A percentile compares a stretch with the other conserved stretches of the same genome.
These are phyloP conservation scores for Cutaneotrichosporon cyanovorans DNA, from an alignment of 1,284 basidiomycete species.

Conservation along the genomic window DNA sequence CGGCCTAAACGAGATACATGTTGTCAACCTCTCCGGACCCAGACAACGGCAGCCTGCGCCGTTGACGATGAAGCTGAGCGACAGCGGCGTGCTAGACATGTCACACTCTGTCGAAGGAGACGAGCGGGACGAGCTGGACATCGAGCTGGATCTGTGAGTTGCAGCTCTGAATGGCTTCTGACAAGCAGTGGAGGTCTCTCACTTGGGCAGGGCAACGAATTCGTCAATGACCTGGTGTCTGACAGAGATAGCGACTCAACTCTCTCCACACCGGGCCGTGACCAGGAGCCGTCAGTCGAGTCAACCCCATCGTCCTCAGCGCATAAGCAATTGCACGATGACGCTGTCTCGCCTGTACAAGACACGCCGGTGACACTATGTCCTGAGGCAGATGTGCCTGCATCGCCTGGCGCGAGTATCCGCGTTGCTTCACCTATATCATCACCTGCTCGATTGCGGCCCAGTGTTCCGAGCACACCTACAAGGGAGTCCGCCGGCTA, in stretches of 20 bases:
- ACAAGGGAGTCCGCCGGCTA: slow-evolving; percentile 1
- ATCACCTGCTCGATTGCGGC: neutral
- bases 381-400: neutral
- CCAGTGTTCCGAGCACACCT: slow-evolving; percentile 2
- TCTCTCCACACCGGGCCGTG: neutral
- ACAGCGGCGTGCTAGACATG: too few species aligned
- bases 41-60: too few species aligned
- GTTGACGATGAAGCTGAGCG: too few species aligned
- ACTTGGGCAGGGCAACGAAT: neutral
- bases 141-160: slow-evolving; percentile 7
- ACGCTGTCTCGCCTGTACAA: neutral
- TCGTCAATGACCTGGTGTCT: neutral
- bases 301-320: neutral
- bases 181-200: too few species aligned
- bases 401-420: neutral
- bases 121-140: slow-evolving; percentile 1
- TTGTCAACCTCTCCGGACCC: too few species aligned
- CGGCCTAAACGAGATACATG: too few species aligned
- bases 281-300: neutral
- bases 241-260: neutral
- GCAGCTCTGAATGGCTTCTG: neutral
- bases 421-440: neutral
- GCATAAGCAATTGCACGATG: too few species aligned
- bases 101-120: neutral
- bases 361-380: neutral